Percentiles rank a stretch among this genome's conserved stretches.
phyloP scores from a whole-genome alignment of 805 yeast genomes.

The Metschnikowia hibisci region DNA sequence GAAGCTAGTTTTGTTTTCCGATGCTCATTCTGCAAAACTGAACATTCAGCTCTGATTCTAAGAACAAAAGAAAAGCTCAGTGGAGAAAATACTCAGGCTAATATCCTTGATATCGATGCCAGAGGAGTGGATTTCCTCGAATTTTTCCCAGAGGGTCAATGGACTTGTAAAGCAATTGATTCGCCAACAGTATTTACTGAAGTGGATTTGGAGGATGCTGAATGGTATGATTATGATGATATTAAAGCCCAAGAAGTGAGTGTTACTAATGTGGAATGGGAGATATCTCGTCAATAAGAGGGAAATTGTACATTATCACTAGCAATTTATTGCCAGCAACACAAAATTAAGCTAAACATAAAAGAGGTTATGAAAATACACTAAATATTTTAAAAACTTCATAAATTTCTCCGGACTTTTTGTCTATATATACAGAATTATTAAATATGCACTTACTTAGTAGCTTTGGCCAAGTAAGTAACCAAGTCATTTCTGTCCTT shows the following conservation, averaged over 20 bases:
- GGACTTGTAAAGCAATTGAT: conserved; percentile 52
- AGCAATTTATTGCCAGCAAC: too few species aligned
- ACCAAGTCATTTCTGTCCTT: conserved; percentile 97
- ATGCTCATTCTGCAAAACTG: conserved; percentile 60
- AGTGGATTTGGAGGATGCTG: conserved; percentile 71
- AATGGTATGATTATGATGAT: conserved; percentile 96
- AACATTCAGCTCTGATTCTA: conserved; percentile 34
- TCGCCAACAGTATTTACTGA: conserved; percentile 52
- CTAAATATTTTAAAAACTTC: too few species aligned
- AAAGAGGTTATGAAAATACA: too few species aligned
- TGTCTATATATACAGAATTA: conserved; percentile 14
- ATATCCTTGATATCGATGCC: conserved; percentile 68
- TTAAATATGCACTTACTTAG: conserved; percentile 27
- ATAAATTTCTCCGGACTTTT: not conserved
- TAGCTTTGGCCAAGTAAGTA: conserved; percentile 64
- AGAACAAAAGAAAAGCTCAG: conserved; percentile 31
- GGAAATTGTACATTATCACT: too few species aligned
- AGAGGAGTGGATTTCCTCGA: conserved; percentile 76
- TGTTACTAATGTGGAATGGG: conserved; percentile 70
- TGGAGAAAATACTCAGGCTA: conserved; percentile 40
- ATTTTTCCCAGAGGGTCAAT: conserved; percentile 65
- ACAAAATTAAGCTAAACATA: too few species aligned
- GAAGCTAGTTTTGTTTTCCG: conserved; percentile 79
- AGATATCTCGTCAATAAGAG: conserved; percentile 35
- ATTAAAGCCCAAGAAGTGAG: conserved; percentile 75